phyloP scores from a whole-genome alignment of 1,284 basidiomycete species.

The Marasmius fiardii region DNA sequence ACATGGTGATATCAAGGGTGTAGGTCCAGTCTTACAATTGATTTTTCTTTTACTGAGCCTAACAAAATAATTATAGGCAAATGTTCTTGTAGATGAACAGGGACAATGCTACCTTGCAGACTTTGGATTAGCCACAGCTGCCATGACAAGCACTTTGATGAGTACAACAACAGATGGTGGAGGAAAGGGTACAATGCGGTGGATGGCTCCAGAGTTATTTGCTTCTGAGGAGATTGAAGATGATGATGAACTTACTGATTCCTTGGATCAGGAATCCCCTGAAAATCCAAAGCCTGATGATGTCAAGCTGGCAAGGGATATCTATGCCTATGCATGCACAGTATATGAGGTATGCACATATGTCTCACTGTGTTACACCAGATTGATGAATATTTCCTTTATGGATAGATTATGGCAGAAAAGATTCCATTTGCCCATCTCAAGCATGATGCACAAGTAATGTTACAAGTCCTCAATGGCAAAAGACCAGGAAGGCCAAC shows the following conservation, averaged over 20 bases:
- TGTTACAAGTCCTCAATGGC: neutral
- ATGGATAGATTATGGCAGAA: neutral
- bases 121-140: neutral
- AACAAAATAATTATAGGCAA: too few species aligned
- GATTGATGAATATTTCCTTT: neutral
- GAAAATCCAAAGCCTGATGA: neutral
- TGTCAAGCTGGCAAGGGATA: too few species aligned
- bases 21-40: neutral
- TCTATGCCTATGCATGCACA: too few species aligned
- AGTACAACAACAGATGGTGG: neutral
- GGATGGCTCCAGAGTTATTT: conserved; percentile 1
- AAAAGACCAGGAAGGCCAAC: neutral
- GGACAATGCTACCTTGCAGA: neutral
- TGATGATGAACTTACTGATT: too few species aligned
- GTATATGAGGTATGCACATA: too few species aligned
- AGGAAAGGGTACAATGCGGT: neutral
- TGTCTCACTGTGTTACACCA: too few species aligned
- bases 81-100: neutral
- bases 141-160: too few species aligned
- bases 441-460: neutral
- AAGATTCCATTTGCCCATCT: neutral
- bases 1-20: neutral
- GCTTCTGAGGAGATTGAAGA: neutral
- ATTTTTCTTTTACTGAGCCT: too few species aligned
- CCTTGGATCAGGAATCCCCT: too few species aligned